These are phyloP conservation scores for Gleditsia sinensis DNA, from an alignment of 306 rosid genomes.

Conservation along the genomic window DNA sequence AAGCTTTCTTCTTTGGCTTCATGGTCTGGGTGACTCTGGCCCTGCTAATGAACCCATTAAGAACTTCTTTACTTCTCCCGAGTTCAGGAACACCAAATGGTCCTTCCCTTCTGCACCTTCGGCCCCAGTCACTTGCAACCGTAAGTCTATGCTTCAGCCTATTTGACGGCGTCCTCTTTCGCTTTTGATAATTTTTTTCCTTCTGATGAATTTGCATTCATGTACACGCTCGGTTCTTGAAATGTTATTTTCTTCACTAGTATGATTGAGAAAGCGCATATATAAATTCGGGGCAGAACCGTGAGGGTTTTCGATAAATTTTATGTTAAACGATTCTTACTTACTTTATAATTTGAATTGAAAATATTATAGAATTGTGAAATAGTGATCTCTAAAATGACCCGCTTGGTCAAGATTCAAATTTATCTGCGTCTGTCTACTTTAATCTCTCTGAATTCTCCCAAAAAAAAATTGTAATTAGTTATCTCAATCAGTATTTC, in stretches of 20 bases:
- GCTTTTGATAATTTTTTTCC: neutral
- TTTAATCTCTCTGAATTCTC: too few relatives aligned
- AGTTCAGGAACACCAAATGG: slow-evolving; percentile 70
- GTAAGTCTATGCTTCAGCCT: slow-evolving; percentile 55
- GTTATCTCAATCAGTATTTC: too few relatives aligned
- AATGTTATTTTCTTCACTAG: neutral
- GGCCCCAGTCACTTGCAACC: slow-evolving; percentile 80
- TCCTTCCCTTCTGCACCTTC: slow-evolving; percentile 86
- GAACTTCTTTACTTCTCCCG: slow-evolving; percentile 72
- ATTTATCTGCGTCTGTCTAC: too few relatives aligned
- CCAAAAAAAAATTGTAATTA: too few relatives aligned
- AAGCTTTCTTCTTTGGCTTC: slow-evolving; percentile 86
- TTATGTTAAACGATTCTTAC: too few relatives aligned
- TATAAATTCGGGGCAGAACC: neutral
- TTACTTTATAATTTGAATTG: too few relatives aligned
- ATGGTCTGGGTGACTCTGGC: slow-evolving; percentile 89
- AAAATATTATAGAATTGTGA: too few relatives aligned
- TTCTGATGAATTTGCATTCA: neutral
- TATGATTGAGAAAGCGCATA: neutral
- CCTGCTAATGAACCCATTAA: slow-evolving; percentile 91
- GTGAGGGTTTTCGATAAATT: too few relatives aligned
- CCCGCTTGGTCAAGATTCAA: too few relatives aligned
- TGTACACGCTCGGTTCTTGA: too few relatives aligned
- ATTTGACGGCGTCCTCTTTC: neutral
- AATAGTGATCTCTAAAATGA: too few relatives aligned